Evolutionary conservation across 495 filamentous ascomycete species (phyloP), one percentile per base, ranked within the genome.

Genomic region (Podospora fimiseda): DNA sequence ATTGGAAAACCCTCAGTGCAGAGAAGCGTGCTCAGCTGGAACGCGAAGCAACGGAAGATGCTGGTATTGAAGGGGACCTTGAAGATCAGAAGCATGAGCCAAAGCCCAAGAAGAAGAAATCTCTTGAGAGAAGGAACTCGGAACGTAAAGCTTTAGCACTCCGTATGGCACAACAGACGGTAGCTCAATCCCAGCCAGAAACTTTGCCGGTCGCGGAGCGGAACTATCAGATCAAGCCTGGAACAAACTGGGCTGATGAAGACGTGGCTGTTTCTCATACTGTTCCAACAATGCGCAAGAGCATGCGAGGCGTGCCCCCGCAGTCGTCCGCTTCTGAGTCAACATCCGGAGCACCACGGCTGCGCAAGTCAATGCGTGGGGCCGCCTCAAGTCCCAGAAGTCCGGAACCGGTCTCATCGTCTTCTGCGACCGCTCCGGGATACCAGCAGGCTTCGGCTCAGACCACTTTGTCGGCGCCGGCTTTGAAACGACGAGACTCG

Each of bases 1-100:
- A 81, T 58, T 87, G 82, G 85, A 77, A 73, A 39, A 76, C 76
- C 36, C 67, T 88, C n/a, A 80, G 73, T 30, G 71, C 74, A 15
- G 74, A 82, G 38, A 76, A 76, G 61, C 77, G 79, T 52, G 66
- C 72, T 13, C 73, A 81, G 56, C 65, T 85, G 14, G 81, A 84
- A 55, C 67, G 64, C 13, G 78, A 82, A 55, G 78, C 80, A 22
- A 37, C 64, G 9, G 71, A 75, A 50, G 73, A 74, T 33, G 76
- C 71, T 9, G 74, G 72, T 1, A 67, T 72, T 3, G 68, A 75
- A 6, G 70, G 62, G 1, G 72, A 79, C 43, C 48, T 62, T 18
- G 73, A 78, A 51, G 68, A 74, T 11, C 45, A 53, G 19, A 58
- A 55, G 43, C 57, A 57, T 24, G 59, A 65, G 42, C 43, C 55